Base-by-base conservation (phyloP, 2,329 filamentous ascomycete species). In the Calonectria naviculata region DNA sequence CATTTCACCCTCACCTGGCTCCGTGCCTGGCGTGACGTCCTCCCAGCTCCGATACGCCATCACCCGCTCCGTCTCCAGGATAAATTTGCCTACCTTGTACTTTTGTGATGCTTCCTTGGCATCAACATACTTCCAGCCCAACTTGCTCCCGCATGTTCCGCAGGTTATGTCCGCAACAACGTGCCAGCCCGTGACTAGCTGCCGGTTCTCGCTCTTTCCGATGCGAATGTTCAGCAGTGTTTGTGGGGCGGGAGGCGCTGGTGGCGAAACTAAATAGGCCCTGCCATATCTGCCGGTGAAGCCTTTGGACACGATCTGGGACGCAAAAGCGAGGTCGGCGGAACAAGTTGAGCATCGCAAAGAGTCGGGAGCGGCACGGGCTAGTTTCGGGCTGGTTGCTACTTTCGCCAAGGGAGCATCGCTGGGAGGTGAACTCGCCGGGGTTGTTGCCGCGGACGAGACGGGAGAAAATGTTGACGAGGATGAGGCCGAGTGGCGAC, bases 41-140 rank as follows among this genome's bases (percentile, higher is more conserved):
- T 82, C 90, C 90, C 90, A 93, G 65, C 81, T 83, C 38, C 86
- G 85, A 54, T 85, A 84, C 15, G 86, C 83, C 28, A 89, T 84
- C 19, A 92, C 88, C 65, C 89, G 84, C 79, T 88, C 87, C 44
- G 88, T 89, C 83, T 93, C 91, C 44, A 93, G 80, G 34, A 93
- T 93, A 78, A 89, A 93, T 80, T 93, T 93, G 74, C 91, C 91
- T 61, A 93, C 85, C 81, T 93, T 93, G 84, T 93, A 93, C 78
- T 86, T 87, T 80, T 93, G 91, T 56, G 85, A 82, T 67, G 83
- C 77, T 75, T 92, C 89, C 71, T 86, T 87, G 2, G 91, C 91
- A 78, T 91, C 89, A 49, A 93, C 85, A 76, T 93, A 93, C 80
- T 93, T 93, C 91, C 91, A 93, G 21, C 91, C 91, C 10, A 93